A percentile compares a stretch with the other conserved stretches of the same genome.
These are phyloP conservation scores for Gremmenia infestans DNA, from an alignment of 2,329 filamentous ascomycete genomes.

Conservation along the genomic window DNA sequence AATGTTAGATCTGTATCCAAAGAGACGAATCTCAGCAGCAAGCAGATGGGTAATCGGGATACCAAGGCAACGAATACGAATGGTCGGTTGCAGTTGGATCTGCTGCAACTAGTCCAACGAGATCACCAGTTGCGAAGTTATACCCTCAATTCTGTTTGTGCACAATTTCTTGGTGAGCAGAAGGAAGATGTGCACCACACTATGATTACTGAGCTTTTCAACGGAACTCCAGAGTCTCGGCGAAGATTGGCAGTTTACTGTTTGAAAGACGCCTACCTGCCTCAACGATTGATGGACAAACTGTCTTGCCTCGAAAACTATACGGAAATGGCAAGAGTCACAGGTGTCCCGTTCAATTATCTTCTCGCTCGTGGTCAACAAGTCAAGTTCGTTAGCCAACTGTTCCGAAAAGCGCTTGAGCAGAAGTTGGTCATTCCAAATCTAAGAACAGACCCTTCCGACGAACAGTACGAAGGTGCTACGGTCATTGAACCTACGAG, in stretches of 20 bases:
- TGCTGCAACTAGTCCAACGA: conserved; percentile 90
- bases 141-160: conserved; percentile 91
- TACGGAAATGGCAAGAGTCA: conserved; percentile 99
- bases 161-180: conserved; percentile 92
- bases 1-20: conserved; percentile 66
- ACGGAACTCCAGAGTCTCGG: conserved; percentile 88
- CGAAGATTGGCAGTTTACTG: conserved; percentile 92
- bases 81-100: conserved; percentile 84
- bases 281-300: conserved; percentile 93
- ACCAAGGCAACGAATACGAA: conserved; percentile 94
- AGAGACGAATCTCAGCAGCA: conserved; percentile 87
- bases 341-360: conserved; percentile 95
- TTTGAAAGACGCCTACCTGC: conserved; percentile 93
- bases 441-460: conserved; percentile 60
- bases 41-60: conserved; percentile 96
- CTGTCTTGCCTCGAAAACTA: conserved; percentile 98
- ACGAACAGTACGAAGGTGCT: conserved; percentile 94
- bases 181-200: conserved; percentile 99
- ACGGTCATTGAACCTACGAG: conserved; percentile 95
- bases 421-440: conserved; percentile 95
- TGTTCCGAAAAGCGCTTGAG: conserved; percentile 91
- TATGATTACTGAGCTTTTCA: conserved; percentile 98
- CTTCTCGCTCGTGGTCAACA: conserved; percentile 90
- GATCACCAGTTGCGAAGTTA: conserved; percentile 96
- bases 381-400: conserved; percentile 94